Conservation (phyloP, 2,329 filamentous ascomycete genomes). For the Xylariaceae sp. region DNA sequence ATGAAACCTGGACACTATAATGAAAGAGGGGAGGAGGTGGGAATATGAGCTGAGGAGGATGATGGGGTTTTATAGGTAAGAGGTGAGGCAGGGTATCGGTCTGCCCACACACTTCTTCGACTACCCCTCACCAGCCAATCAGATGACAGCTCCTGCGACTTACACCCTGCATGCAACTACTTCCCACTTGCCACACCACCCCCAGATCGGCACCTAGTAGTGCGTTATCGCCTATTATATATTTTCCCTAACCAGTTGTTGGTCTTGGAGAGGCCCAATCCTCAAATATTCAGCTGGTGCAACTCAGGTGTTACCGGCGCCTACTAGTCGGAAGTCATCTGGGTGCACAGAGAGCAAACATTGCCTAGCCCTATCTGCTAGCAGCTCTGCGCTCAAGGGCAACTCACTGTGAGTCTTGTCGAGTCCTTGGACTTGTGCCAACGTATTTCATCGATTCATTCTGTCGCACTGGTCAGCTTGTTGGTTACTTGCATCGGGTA, state of each 20-base stretch:
- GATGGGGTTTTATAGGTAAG: constrained; percentile 37
- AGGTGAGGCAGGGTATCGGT: constrained; percentile 32
- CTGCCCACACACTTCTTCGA: constrained; percentile 24
- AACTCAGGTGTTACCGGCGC: background rate
- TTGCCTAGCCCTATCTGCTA: background rate
- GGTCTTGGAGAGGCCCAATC: constrained; percentile 3
- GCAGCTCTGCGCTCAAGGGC: background rate
- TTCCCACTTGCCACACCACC: constrained; percentile 23
- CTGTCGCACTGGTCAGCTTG: background rate
- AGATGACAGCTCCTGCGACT: constrained; percentile 21
- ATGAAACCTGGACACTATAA: constrained; percentile 23
- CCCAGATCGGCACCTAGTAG: constrained; percentile 23
- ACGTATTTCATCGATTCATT: background rate
- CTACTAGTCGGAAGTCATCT: constrained; percentile 4
- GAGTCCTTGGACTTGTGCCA: background rate
- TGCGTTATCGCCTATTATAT: constrained; percentile 8
- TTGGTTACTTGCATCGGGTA: background rate
- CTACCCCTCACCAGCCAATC: constrained; percentile 33
- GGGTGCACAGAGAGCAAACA: background rate
- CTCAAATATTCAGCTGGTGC: constrained; percentile 7
- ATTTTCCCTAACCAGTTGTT: background rate
- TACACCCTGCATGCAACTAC: constrained; percentile 28
- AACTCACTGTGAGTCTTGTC: background rate
- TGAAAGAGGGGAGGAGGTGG: constrained; percentile 27
- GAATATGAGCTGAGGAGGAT: constrained; percentile 30